A percentile compares a stretch with the other conserved stretches of the same genome.
Evolutionary conservation across 2,329 filamentous ascomycete genomes (phyloP).

Genomic region (Penicillium sp.): DNA sequence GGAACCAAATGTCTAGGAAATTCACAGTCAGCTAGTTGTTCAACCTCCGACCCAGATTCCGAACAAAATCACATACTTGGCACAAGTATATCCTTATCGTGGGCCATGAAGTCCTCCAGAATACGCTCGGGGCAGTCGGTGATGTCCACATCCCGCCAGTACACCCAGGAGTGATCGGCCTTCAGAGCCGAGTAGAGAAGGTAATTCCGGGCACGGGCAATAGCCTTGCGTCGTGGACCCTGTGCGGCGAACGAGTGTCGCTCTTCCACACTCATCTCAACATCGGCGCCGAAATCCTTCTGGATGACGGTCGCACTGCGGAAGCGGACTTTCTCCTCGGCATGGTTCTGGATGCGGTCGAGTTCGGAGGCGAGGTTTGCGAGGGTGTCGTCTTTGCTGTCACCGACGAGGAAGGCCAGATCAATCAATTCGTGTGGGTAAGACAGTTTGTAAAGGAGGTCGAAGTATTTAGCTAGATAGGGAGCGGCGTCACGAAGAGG

Average conservation of each 20-base stretch:
- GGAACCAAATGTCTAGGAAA: slow-evolving; percentile 86
- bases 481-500: slow-evolving; percentile 84
- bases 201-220: slow-evolving; percentile 90
- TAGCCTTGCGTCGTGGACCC: slow-evolving; percentile 81
- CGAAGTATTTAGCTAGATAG: slow-evolving; percentile 86
- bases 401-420: slow-evolving; percentile 88
- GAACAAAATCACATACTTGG: slow-evolving; percentile 68
- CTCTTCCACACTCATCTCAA: slow-evolving; percentile 77
- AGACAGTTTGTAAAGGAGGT: slow-evolving; percentile 81
- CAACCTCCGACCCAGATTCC: not conserved
- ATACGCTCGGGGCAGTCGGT: slow-evolving; percentile 83
- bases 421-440: slow-evolving; percentile 97
- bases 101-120: slow-evolving; percentile 90
- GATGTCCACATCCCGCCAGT: slow-evolving; percentile 98
- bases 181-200: slow-evolving; percentile 79
- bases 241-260: slow-evolving; percentile 85
- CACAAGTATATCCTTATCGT: slow-evolving; percentile 88
- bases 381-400: slow-evolving; percentile 86
- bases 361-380: slow-evolving; percentile 82
- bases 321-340: slow-evolving; percentile 75
- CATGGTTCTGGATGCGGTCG: slow-evolving; percentile 78
- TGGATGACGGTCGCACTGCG: slow-evolving; percentile 79
- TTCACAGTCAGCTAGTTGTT: slow-evolving; percentile 13
- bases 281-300: slow-evolving; percentile 79
- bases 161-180: slow-evolving; percentile 95